Base-by-base conservation (phyloP, 1,284 basidiomycete species). In the Apiotrichum sp. region DNA sequence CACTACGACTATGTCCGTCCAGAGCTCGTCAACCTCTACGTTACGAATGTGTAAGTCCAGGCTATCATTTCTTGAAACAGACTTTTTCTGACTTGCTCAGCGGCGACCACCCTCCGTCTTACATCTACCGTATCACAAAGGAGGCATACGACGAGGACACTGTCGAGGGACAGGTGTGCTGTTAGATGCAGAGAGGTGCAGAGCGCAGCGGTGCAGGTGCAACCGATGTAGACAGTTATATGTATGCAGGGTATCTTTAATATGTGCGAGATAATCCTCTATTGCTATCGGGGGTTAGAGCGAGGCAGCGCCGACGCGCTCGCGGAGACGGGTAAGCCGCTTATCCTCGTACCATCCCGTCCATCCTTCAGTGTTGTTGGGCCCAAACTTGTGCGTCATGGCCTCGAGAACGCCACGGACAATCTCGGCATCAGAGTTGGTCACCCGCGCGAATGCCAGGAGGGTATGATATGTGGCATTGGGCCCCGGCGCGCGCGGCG, bases 1-100 rank as follows among this genome's bases (percentile, higher is more conserved):
- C 89, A 88, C 69, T 98, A 89, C 72, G 95, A 98, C 75, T 95
- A 96, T 74, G 88, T 98, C 44, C 82, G 85, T 46, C 93, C 93
- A 10, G 90, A 96, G 70, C 77, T 96, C 59, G 84, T 98, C 53
- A 88, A 93, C 71, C 87, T 93, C 16, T 95, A 92, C 71, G 91
- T 98, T 66, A 98, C 93, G 9, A 98, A 98, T 67, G 89, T 93
- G 91, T 93, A 71, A 80, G 89, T 84, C 2, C 22, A 22, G 22
- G 22, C 22, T 22, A 22, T 22, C 22, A 22, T 22, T 22, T 22
- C 2, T 22, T 22, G 1, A 22, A 22, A 22, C 22, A 22, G 22
- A 2, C 2, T 22, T 22, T 22, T 22, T 22, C 22, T 22, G 22
- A 22, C 22, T 22, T 49, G 9, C 61, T 34, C 63, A 93, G 90